Evolutionary conservation across 306 rosid genomes (phyloP).

Genomic region (Dalbergia oliveri): DNA sequence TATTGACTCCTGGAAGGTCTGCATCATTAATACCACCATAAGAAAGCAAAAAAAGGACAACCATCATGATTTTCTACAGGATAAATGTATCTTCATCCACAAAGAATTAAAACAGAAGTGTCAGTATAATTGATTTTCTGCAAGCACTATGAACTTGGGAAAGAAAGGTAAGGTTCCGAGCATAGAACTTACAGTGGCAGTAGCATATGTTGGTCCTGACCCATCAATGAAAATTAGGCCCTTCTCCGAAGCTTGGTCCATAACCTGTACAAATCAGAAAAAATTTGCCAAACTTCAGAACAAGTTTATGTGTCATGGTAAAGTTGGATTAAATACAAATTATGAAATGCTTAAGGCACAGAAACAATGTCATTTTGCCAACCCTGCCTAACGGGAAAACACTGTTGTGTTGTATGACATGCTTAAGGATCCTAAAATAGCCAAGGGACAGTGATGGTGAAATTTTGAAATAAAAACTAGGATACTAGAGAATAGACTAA

Average conservation of each 20-base stretch:
- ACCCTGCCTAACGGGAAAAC: neutral
- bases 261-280: conserved; percentile 58
- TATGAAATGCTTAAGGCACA: conserved; percentile 21
- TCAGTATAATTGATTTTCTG: conserved; percentile 30
- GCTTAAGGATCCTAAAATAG: neutral
- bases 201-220: conserved; percentile 97
- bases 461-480: conserved; percentile 35
- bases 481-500: conserved; percentile 11
- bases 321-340: conserved; percentile 15
- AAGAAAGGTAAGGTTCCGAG: conserved; percentile 38
- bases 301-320: conserved; percentile 1
- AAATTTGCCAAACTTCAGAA: conserved; percentile 32
- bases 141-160: conserved; percentile 30
- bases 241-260: conserved; percentile 78
- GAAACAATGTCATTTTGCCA: neutral
- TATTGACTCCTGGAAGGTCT: conserved; percentile 89
- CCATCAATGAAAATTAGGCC: conserved; percentile 80
- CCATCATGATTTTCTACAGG: conserved; percentile 9
- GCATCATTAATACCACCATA: conserved; percentile 60
- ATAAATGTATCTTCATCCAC: conserved; percentile 13
- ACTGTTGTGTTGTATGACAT: neutral
- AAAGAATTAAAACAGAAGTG: conserved; percentile 19
- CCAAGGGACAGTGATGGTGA: conserved; percentile 19
- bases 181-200: conserved; percentile 69
- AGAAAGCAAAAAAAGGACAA: conserved; percentile 44